These are phyloP conservation scores for Hypoxylon sp. DNA, from an alignment of 2,329 filamentous ascomycete genomes.

Conservation along the genomic window DNA sequence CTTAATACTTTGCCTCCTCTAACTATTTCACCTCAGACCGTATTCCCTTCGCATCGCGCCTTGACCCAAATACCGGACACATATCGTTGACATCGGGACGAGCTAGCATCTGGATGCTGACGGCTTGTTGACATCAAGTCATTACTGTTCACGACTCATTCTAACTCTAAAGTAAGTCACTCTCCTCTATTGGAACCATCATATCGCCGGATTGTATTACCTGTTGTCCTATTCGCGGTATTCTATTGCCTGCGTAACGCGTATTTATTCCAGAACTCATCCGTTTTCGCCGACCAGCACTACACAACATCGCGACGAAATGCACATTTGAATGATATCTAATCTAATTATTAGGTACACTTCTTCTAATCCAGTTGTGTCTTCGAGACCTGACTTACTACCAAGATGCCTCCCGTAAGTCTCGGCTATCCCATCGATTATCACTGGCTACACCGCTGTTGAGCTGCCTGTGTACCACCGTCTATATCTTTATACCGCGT, in stretches of 20 bases:
- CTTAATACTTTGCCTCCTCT: slow-evolving; percentile 18
- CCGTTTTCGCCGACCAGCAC: slow-evolving; percentile 23
- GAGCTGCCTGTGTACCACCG: not conserved
- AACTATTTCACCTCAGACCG: slow-evolving; percentile 16
- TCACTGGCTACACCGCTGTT: not conserved
- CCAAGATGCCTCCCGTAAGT: slow-evolving; percentile 58
- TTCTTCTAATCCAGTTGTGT: slow-evolving; percentile 14
- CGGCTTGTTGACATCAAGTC: slow-evolving; percentile 46
- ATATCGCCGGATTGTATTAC: not conserved
- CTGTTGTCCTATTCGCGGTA: not conserved
- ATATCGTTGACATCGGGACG: slow-evolving; percentile 18
- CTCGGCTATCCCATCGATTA: not conserved
- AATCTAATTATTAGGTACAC: slow-evolving; percentile 8
- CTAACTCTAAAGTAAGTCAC: slow-evolving; percentile 1
- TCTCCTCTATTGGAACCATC: not conserved
- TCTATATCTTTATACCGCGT: slow-evolving; percentile 11
- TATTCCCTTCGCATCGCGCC: slow-evolving; percentile 26
- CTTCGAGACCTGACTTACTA: slow-evolving; percentile 28
- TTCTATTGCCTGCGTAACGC: slow-evolving; percentile 10
- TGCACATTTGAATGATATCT: slow-evolving; percentile 10
- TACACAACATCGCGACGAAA: slow-evolving; percentile 1
- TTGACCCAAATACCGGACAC: slow-evolving; percentile 1
- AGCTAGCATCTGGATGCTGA: slow-evolving; percentile 28
- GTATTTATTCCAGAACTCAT: slow-evolving; percentile 28
- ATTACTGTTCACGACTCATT: not conserved